These are phyloP conservation scores for Guillardia theta DNA, from an alignment of 78 protist species.

Conservation along the genomic window DNA sequence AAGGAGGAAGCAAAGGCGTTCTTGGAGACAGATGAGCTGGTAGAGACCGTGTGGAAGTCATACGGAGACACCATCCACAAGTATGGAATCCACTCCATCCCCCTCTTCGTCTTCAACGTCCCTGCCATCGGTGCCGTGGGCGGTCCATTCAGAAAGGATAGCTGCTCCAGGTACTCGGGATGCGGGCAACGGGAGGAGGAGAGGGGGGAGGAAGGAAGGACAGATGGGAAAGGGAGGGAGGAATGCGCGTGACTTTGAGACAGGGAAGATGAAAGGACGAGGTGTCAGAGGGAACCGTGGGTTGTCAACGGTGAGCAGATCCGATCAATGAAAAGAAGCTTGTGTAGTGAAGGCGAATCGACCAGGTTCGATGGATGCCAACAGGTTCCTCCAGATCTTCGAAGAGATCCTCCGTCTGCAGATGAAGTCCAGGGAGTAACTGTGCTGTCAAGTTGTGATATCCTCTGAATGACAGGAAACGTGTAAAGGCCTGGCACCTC, in stretches of 20 bases:
- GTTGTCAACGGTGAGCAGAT: background rate
- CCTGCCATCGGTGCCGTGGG: background rate
- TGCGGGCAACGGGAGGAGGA: background rate
- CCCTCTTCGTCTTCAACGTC: slow-evolving; percentile 15
- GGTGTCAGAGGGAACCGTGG: too few species aligned
- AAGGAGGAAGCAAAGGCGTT: background rate
- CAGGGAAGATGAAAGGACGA: too few species aligned
- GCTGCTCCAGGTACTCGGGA: background rate
- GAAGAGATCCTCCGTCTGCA: too few species aligned
- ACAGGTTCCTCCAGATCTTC: background rate
- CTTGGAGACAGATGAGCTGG: background rate
- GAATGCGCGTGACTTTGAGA: too few species aligned
- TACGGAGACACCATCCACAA: slow-evolving; percentile 2
- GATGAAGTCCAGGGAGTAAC: too few species aligned
- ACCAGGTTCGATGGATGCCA: background rate
- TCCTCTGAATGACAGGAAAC: too few species aligned
- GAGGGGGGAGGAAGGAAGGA: background rate
- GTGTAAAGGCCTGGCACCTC: too few species aligned
- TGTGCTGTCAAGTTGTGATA: too few species aligned
- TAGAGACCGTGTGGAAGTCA: background rate
- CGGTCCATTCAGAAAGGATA: background rate
- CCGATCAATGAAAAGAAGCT: too few species aligned
- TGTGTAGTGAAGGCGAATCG: too few species aligned
- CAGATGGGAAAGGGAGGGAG: too few species aligned
- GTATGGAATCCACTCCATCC: background rate